Base-by-base conservation (phyloP, 2,329 filamentous ascomycete species). In the Paecilomyces niveus region DNA sequence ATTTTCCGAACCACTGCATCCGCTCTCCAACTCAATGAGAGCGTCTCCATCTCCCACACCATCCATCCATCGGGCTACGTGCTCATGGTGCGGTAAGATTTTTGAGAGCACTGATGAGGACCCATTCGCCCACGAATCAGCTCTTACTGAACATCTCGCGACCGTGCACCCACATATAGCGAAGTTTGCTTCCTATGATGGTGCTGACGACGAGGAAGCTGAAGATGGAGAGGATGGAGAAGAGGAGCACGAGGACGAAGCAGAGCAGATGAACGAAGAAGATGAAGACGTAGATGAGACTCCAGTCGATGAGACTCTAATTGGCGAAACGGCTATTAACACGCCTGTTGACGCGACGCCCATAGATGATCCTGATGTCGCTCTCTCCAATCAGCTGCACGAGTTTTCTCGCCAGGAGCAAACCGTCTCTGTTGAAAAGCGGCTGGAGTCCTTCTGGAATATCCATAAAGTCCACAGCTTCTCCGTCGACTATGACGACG, bases 1-100 rank as follows among this genome's bases (percentile, higher is more conserved):
- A 64, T 73, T 73, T 60, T 75, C 73, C 61, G 73, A 76, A 55
- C 71, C 71, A 54, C 62, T 70, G 54, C 68, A 68, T 53, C 63
- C 68, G 45, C 68, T 63, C 18, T 72, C 71, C 61, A 71, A 65
- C 22, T 73, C 73, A 35, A 70, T 71, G 39, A 68, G 72, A 56
- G 66, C 67, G 18, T 72, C 73, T 13, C 68, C 68, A 15, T 74
- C 72, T 4, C 70, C 71, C 6, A 64, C 70, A 24, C 68, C 66
- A n/a, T 56, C 67, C 21, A 59, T 62, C 13, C 62, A 62, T 15
- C 62, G 61, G 45, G 54, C 69, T 4, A 74, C 72, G 61, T 77
- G 74, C 57, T 59, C 65, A n/a, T 72, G 67, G 68, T 76, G 74
- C 61, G 67, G 69, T 22, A 68, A 74, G 58, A 64, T 66, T 53